A percentile compares a stretch with the other conserved stretches of the same genome.
phyloP scores from a whole-genome alignment of 805 yeast species.

The Metschnikowia picachoensis region DNA sequence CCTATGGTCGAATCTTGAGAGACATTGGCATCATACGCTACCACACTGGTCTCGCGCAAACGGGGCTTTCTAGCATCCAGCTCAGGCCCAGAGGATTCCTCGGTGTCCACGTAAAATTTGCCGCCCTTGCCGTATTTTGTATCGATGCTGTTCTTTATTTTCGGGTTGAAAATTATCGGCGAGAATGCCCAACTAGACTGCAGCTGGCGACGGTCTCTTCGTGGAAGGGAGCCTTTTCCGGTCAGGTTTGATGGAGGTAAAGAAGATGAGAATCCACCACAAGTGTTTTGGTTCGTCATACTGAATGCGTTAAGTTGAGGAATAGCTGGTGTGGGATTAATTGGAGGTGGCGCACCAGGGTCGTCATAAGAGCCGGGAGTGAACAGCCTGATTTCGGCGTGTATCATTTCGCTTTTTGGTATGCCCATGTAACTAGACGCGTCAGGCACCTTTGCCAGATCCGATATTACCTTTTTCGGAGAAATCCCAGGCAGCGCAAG shows the following conservation, averaged over 20 bases:
- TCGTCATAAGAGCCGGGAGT: conserved; percentile 46
- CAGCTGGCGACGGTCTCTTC: conserved; percentile 6
- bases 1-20: not conserved
- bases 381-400: conserved; percentile 15
- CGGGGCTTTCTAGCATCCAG: conserved; percentile 8
- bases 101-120: conserved; percentile 64
- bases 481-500: not conserved
- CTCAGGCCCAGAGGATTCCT: conserved; percentile 17
- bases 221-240: conserved; percentile 2
- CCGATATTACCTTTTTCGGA: not conserved
- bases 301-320: conserved; percentile 21
- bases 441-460: not conserved
- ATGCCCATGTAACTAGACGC: conserved; percentile 39
- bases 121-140: conserved; percentile 89
- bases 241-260: not conserved
- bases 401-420: conserved; percentile 57
- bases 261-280: not conserved
- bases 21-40: conserved; percentile 3
- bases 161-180: conserved; percentile 77
- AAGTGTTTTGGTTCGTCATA: not conserved
- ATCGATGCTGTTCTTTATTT: conserved; percentile 71
- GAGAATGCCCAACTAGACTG: conserved; percentile 62
- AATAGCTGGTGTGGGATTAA: conserved; percentile 46
- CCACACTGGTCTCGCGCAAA: conserved; percentile 14
- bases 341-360: conserved; percentile 82